These are phyloP conservation scores for Apiotrichum veenhuisii DNA, from an alignment of 1,284 basidiomycete genomes.

Conservation along the genomic window DNA sequence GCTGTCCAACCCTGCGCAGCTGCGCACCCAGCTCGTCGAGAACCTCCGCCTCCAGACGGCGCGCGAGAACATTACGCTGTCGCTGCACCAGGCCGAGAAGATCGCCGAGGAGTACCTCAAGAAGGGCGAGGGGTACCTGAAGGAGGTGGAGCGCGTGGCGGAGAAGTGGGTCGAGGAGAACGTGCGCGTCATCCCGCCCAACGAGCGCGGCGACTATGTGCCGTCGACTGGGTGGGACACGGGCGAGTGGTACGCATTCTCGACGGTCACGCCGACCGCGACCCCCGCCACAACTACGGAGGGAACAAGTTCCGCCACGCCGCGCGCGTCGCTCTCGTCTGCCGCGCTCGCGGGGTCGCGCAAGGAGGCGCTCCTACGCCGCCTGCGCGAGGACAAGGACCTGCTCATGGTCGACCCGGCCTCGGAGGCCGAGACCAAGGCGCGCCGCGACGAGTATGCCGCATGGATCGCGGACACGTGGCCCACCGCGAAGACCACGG, in stretches of 20 bases:
- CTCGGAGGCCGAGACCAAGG: constrained; percentile 53
- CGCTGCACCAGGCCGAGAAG: constrained; percentile 70
- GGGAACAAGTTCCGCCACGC: background rate
- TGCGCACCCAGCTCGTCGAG: constrained; percentile 61
- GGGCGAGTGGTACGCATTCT: constrained; percentile 69
- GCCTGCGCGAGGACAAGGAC: constrained; percentile 69
- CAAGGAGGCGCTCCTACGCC: constrained; percentile 70
- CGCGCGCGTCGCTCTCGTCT: constrained; percentile 8
- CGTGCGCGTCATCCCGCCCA: constrained; percentile 82
- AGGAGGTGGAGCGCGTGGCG: constrained; percentile 59
- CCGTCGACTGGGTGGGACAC: constrained; percentile 68
- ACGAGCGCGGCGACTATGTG: constrained; percentile 51
- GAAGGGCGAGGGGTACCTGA: constrained; percentile 63
- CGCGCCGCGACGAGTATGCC: constrained; percentile 58
- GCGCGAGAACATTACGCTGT: constrained; percentile 43
- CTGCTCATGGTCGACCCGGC: constrained; percentile 74
- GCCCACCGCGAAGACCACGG: constrained; percentile 44
- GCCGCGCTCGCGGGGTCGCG: constrained; percentile 50
- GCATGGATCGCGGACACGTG: constrained; percentile 62
- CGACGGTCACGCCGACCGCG: constrained; percentile 26
- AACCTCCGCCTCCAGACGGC: constrained; percentile 59
- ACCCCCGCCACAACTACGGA: background rate
- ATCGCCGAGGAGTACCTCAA: constrained; percentile 63
- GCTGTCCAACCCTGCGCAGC: constrained; percentile 41
- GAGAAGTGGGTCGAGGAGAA: constrained; percentile 61